A percentile compares a stretch with the other conserved stretches of the same genome.
These are phyloP conservation scores for Bauhinia variegata DNA, from an alignment of 306 rosid genomes.

Conservation along the genomic window DNA sequence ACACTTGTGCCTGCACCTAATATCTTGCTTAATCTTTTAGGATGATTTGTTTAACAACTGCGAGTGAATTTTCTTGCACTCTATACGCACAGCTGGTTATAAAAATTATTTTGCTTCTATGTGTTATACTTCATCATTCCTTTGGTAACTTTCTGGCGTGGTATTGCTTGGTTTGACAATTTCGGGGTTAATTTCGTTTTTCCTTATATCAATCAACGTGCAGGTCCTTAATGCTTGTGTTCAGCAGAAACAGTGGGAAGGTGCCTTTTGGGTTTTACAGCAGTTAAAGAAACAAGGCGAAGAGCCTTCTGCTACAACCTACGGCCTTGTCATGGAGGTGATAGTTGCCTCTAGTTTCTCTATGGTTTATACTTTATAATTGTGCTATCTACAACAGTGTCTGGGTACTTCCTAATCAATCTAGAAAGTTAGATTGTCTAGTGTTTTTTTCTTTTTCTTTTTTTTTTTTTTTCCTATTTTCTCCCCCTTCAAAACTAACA, in stretches of 20 bases:
- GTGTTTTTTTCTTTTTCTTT: too few species aligned
- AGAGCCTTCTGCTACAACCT: constrained; percentile 66
- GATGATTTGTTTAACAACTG: too few species aligned
- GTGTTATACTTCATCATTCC: background rate
- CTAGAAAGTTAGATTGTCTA: constrained; percentile 15
- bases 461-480: too few species aligned
- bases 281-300: constrained; percentile 67
- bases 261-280: constrained; percentile 96
- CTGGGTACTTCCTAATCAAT: background rate
- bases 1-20: too few species aligned
- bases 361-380: constrained; percentile 21
- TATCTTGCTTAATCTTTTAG: too few species aligned
- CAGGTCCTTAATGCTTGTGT: constrained; percentile 91
- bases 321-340: constrained; percentile 97
- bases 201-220: constrained; percentile 36
- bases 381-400: constrained; percentile 6
- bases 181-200: constrained; percentile 22
- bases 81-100: background rate
- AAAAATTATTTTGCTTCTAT: constrained; percentile 11
- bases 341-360: constrained; percentile 35
- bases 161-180: constrained; percentile 22
- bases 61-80: constrained; percentile 11
- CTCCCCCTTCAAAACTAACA: too few species aligned
- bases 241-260: constrained; percentile 88
- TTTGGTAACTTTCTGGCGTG: background rate